These are phyloP conservation scores for Aspergillus phoenicis DNA, from an alignment of 2,329 filamentous ascomycete species.

Conservation along the genomic window DNA sequence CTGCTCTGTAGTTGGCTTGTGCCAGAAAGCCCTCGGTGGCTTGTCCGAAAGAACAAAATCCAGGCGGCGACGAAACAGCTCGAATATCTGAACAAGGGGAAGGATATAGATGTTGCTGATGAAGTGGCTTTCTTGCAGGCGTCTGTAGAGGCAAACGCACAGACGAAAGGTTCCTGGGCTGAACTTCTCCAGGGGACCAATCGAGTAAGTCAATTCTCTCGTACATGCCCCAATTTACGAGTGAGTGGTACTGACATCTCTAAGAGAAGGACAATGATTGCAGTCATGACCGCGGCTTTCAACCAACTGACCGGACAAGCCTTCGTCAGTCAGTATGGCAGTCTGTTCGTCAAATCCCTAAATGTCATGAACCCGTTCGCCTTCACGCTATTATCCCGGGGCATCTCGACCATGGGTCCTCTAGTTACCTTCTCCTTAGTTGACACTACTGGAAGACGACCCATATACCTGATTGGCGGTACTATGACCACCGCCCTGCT, in stretches of 20 bases:
- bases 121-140: neutral
- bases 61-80: neutral
- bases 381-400: neutral
- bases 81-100: neutral
- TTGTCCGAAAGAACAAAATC: neutral
- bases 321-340: conserved; percentile 5
- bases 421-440: neutral
- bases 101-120: neutral
- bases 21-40: conserved; percentile 5
- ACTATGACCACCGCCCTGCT: neutral
- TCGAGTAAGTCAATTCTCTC: neutral
- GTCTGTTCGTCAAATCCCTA: neutral
- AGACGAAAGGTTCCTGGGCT: neutral
- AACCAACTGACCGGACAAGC: neutral
- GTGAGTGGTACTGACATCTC: neutral
- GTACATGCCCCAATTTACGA: neutral
- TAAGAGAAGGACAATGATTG: neutral
- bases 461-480: neutral
- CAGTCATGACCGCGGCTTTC: neutral
- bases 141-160: neutral
- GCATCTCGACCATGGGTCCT: neutral
- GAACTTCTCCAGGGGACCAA: conserved; percentile 4
- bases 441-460: neutral
- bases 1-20: conserved; percentile 1
- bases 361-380: neutral